phyloP scores from a whole-genome alignment of 805 yeast genomes.

The Cyberlindnera lachancei region DNA sequence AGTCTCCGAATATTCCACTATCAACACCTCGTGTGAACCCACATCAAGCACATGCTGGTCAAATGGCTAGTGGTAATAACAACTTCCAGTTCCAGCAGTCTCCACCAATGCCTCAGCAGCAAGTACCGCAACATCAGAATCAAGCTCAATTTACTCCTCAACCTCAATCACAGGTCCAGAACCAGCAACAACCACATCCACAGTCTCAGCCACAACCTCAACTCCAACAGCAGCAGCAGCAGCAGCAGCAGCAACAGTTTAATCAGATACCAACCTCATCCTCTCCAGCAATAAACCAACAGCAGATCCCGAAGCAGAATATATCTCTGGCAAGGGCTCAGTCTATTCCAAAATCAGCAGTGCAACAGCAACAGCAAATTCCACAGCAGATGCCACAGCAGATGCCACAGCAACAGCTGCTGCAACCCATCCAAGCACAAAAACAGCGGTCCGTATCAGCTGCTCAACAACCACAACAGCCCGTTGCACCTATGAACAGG shows the following conservation, averaged over 20 bases:
- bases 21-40: neutral
- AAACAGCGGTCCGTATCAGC: slow-evolving; percentile 17
- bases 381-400: slow-evolving; percentile 9
- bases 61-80: slow-evolving; percentile 1
- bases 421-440: slow-evolving; percentile 12
- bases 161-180: slow-evolving; percentile 2
- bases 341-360: slow-evolving; percentile 24
- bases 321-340: slow-evolving; percentile 16
- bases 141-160: too few species aligned
- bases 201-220: slow-evolving; percentile 13
- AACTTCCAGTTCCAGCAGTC: slow-evolving; percentile 22
- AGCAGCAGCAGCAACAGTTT: slow-evolving; percentile 11
- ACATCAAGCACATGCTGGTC: neutral
- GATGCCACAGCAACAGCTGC: slow-evolving; percentile 10
- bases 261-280: slow-evolving; percentile 1
- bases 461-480: slow-evolving; percentile 15
- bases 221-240: slow-evolving; percentile 12
- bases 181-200: slow-evolving; percentile 16
- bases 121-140: too few species aligned
- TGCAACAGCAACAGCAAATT: slow-evolving; percentile 7
- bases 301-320: slow-evolving; percentile 11
- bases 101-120: too few species aligned
- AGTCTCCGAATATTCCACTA: neutral
- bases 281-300: neutral
- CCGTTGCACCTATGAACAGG: slow-evolving; percentile 4